Conservation (phyloP, 2,329 filamentous ascomycete genomes). For the Aspergillus cejpii region DNA sequence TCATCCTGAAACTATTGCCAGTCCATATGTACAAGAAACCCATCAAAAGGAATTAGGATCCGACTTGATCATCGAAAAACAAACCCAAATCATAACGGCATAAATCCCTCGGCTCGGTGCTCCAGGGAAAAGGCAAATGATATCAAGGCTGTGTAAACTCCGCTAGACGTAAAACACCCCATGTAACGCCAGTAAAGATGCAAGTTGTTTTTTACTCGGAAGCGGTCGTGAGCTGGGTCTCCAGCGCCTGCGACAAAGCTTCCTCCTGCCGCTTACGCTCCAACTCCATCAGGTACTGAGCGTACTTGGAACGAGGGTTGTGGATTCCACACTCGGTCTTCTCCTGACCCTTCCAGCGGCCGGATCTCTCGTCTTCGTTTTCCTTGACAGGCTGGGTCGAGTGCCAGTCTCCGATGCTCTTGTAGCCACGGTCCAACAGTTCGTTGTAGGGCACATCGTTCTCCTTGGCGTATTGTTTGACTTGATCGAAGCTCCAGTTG, state of each 20-base stretch:
- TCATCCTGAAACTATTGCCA: constrained; percentile 4
- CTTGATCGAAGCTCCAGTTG: constrained; percentile 87
- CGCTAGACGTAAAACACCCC: constrained; percentile 15
- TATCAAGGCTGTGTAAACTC: constrained; percentile 14
- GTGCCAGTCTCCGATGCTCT: constrained; percentile 97
- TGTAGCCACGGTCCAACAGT: constrained; percentile 89
- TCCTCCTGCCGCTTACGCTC: constrained; percentile 61
- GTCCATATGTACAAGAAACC: constrained; percentile 10
- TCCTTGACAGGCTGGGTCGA: constrained; percentile 84
- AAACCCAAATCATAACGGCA: constrained; percentile 14
- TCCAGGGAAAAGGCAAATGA: constrained; percentile 3
- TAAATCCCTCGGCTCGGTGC: constrained; percentile 10
- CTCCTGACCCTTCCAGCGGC: constrained; percentile 89
- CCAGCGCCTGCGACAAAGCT: constrained; percentile 44
- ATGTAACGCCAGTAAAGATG: constrained; percentile 17
- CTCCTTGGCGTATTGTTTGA: constrained; percentile 77
- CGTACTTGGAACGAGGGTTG: constrained; percentile 92
- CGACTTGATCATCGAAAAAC: constrained; percentile 5
- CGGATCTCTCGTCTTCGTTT: constrained; percentile 90
- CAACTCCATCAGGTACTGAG: constrained; percentile 70
- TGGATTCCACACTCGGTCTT: constrained; percentile 99
- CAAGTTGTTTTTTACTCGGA: constrained; percentile 22
- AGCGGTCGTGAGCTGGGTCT: constrained; percentile 26
- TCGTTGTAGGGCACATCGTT: constrained; percentile 90
- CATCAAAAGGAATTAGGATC: constrained; percentile 4